These are phyloP conservation scores for Hippophae rhamnoides DNA, from an alignment of 306 rosid species.

Conservation along the genomic window DNA sequence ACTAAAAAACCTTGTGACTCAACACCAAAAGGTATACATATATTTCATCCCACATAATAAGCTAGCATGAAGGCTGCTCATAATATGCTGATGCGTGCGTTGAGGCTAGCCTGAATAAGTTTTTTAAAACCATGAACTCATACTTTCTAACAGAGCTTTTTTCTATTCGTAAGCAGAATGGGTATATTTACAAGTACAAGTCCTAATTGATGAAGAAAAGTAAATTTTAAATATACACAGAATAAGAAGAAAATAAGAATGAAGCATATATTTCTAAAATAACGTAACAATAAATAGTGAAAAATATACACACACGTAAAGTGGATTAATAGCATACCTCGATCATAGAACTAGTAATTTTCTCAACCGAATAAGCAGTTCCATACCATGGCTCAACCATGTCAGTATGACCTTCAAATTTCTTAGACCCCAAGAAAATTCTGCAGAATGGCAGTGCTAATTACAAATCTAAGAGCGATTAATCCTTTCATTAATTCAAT, in stretches of 20 bases:
- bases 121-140: no score
- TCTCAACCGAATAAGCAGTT: conserved; percentile 69
- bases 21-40: no score
- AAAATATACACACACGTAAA: not conserved
- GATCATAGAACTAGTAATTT: conserved; percentile 37
- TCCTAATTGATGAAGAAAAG: no score
- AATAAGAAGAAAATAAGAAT: conserved; percentile 11
- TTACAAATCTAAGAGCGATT: conserved; percentile 13
- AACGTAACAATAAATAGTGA: conserved; percentile 15
- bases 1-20: no score
- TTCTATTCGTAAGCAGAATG: no score
- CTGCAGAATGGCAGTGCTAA: conserved; percentile 31
- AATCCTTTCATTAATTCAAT: not conserved
- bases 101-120: no score
- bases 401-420: conserved; percentile 63
- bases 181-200: no score
- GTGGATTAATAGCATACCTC: conserved; percentile 42
- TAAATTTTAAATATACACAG: not conserved
- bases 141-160: no score
- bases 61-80: no score
- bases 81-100: no score
- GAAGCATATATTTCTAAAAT: conserved; percentile 4
- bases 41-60: no score
- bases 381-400: conserved; percentile 92
- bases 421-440: conserved; percentile 86